Percentiles rank a stretch among this genome's conserved stretches.
phyloP scores from a whole-genome alignment of 805 yeast genomes.

The Yarrowia alimentaria region DNA sequence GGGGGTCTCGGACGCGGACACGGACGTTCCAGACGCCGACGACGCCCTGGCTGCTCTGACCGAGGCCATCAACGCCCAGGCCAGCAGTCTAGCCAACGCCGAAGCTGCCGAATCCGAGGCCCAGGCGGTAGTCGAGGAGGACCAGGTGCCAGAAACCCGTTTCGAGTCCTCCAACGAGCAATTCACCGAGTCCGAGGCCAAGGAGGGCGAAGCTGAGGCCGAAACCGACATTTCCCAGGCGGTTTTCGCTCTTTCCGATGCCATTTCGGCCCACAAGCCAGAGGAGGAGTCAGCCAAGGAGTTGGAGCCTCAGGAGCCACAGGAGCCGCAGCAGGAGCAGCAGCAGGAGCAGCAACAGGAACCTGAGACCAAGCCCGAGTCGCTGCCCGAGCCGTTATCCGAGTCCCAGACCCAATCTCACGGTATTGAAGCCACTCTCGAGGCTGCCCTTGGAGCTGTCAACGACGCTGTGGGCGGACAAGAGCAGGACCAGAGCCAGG shows the following conservation, averaged over 20 bases:
- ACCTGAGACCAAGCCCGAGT: too few species aligned
- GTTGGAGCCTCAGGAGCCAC: not conserved
- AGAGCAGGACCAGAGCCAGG: too few species aligned
- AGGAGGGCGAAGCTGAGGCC: not conserved
- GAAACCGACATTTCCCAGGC: conserved; percentile 21
- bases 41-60: conserved; percentile 24
- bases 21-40: too few species aligned
- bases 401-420: not conserved
- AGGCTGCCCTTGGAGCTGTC: conserved; percentile 18
- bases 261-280: not conserved
- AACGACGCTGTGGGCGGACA: conserved; percentile 21
- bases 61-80: conserved; percentile 14
- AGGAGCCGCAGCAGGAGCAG: not conserved
- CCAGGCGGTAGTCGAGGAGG: conserved; percentile 2
- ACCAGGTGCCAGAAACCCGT: not conserved
- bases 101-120: not conserved
- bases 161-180: conserved; percentile 7
- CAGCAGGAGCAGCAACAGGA: not conserved
- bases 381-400: too few species aligned
- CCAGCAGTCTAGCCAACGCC: not conserved
- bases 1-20: not conserved
- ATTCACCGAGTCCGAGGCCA: not conserved
- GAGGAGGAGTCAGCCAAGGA: not conserved
- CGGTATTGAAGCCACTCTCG: conserved; percentile 20
- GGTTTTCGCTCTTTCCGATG: conserved; percentile 10